Conservation (phyloP, 2,329 filamentous ascomycete genomes). For the Microdochium trichocladiopsis region DNA sequence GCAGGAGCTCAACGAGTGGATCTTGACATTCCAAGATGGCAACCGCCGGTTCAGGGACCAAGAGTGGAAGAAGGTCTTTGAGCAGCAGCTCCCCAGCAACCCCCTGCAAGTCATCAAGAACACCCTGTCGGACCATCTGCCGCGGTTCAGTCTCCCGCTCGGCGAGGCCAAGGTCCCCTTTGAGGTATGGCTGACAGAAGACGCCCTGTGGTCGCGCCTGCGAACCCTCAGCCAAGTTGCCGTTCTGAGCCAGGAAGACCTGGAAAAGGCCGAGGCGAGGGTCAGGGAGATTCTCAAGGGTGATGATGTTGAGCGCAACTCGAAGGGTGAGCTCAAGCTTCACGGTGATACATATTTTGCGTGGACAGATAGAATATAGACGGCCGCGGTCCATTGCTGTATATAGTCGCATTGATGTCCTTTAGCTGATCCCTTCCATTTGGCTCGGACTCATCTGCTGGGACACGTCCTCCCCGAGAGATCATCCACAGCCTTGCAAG, state of each 20-base stretch:
- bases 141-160: slow-evolving; percentile 53
- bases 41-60: slow-evolving; percentile 58
- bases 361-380: slow-evolving; percentile 47
- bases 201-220: slow-evolving; percentile 57
- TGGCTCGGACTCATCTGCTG: too few relatives aligned
- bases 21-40: slow-evolving; percentile 47
- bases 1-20: slow-evolving; percentile 50
- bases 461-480: too few relatives aligned
- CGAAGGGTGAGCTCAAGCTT: slow-evolving; percentile 53
- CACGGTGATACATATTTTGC: slow-evolving; percentile 58
- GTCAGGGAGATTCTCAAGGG: slow-evolving; percentile 47
- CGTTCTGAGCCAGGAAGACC: slow-evolving; percentile 43
- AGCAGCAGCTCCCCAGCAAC: slow-evolving; percentile 45
- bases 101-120: slow-evolving; percentile 42
- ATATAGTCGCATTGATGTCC: neutral
- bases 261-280: slow-evolving; percentile 36
- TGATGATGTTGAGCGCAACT: slow-evolving; percentile 49
- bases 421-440: too few relatives aligned
- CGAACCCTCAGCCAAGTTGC: slow-evolving; percentile 63
- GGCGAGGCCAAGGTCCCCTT: slow-evolving; percentile 49
- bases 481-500: too few relatives aligned
- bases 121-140: slow-evolving; percentile 28
- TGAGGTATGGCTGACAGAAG: slow-evolving; percentile 48
- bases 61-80: slow-evolving; percentile 59
- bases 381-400: neutral